Conservation (phyloP, 2,329 filamentous ascomycete genomes). For the Tolypocladium nubicola region DNA sequence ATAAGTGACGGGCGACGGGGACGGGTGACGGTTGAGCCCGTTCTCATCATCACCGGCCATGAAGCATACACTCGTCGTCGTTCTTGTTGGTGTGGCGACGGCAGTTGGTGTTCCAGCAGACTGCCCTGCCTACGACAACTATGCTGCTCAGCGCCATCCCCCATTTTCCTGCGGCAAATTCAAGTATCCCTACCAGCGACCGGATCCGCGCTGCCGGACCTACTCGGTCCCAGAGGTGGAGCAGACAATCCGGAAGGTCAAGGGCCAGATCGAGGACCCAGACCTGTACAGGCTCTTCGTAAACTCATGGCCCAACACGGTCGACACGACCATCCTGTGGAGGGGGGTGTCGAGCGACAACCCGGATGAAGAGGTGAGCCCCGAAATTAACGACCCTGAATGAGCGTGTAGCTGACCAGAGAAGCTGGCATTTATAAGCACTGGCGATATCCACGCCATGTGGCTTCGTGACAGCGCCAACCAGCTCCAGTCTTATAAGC, state of each 20-base stretch:
- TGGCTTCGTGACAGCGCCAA: constrained; percentile 87
- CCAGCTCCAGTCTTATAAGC: constrained; percentile 65
- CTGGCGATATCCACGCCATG: constrained; percentile 83
- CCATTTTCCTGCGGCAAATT: constrained; percentile 71
- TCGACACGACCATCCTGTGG: constrained; percentile 65
- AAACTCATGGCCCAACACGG: constrained; percentile 64
- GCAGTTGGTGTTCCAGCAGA: constrained; percentile 12
- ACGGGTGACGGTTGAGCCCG: too few relatives aligned
- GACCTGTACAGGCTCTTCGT: constrained; percentile 62
- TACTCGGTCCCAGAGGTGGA: constrained; percentile 73
- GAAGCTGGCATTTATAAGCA: constrained; percentile 68
- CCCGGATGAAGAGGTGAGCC: constrained; percentile 43
- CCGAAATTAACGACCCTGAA: neutral
- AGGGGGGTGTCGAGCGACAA: constrained; percentile 47
- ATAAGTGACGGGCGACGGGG: neutral
- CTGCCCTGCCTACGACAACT: constrained; percentile 24
- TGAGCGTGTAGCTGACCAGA: neutral
- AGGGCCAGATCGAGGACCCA: constrained; percentile 60
- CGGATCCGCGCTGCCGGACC: constrained; percentile 64
- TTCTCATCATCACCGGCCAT: neutral
- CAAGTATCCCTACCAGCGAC: constrained; percentile 70
- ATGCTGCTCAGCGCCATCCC: constrained; percentile 35
- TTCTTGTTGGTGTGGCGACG: constrained; percentile 22
- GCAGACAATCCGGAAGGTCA: constrained; percentile 58
- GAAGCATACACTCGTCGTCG: constrained; percentile 3